Conservation (phyloP, 495 filamentous ascomycete genomes). For the Letharia columbiana region DNA sequence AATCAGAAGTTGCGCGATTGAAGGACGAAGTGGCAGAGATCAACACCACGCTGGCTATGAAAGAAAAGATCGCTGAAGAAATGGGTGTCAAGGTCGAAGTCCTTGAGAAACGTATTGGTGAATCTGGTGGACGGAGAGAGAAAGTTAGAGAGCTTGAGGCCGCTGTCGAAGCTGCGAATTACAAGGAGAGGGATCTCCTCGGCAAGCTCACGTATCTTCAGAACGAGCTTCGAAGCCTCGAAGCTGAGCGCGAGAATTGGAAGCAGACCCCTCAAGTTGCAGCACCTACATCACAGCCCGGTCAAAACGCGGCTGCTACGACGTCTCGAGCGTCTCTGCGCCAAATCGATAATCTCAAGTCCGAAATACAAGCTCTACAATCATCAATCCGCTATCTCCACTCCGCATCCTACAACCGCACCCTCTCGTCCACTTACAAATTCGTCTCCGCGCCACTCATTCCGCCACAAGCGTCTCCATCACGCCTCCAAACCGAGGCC, state of each 20-base stretch:
- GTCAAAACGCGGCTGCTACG: constrained; percentile 44
- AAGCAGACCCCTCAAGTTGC: constrained; percentile 62
- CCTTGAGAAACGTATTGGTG: constrained; percentile 75
- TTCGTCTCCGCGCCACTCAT: constrained; percentile 17
- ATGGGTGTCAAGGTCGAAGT: constrained; percentile 85
- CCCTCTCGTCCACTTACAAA: constrained; percentile 6
- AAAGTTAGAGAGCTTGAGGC: constrained; percentile 56
- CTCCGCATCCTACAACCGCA: constrained; percentile 13
- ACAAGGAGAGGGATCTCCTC: constrained; percentile 42
- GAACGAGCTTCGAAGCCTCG: constrained; percentile 42
- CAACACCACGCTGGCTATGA: constrained; percentile 49
- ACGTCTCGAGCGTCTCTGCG: constrained; percentile 44
- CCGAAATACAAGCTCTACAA: constrained; percentile 61
- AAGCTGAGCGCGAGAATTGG: constrained; percentile 64
- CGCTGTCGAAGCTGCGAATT: constrained; percentile 44
- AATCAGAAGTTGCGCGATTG: constrained; percentile 66
- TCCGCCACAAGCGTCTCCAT: background rate
- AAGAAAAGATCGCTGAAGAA: constrained; percentile 61
- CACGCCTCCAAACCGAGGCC: constrained; percentile 16
- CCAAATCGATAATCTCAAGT: constrained; percentile 64
- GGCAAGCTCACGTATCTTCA: constrained; percentile 36
- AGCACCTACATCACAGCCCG: constrained; percentile 22
- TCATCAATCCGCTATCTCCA: constrained; percentile 70
- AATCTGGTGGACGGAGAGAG: constrained; percentile 40
- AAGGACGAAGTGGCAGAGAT: constrained; percentile 62